These are phyloP conservation scores for Letharia lupina DNA, from an alignment of 495 filamentous ascomycete genomes.

Conservation along the genomic window DNA sequence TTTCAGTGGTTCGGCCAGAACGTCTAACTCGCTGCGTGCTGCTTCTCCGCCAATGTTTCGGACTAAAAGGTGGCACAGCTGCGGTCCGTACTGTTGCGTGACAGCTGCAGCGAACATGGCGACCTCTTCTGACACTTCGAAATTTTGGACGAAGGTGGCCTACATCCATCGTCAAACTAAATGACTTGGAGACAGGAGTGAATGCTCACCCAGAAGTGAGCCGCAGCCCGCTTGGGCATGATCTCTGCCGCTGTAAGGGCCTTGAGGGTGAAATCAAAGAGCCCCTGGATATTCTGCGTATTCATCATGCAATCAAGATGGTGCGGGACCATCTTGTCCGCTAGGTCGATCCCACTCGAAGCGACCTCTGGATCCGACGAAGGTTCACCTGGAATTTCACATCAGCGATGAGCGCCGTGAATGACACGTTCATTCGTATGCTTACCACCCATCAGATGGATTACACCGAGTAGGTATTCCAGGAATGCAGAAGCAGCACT, in stretches of 20 bases:
- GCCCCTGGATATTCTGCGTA: conserved; percentile 48
- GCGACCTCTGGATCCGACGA: conserved; percentile 70
- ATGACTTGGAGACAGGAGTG: conserved; percentile 25
- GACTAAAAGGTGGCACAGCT: conserved; percentile 50
- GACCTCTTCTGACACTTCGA: conserved; percentile 33
- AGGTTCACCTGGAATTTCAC: conserved; percentile 36
- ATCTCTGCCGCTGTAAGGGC: conserved; percentile 65
- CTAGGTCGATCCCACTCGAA: conserved; percentile 65
- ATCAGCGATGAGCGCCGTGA: conserved; percentile 17
- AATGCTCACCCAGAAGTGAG: conserved; percentile 68
- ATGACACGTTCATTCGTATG: conserved; percentile 20
- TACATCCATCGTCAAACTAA: conserved; percentile 16
- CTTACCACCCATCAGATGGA: conserved; percentile 54
- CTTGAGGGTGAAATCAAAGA: conserved; percentile 71
- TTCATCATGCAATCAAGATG: conserved; percentile 51
- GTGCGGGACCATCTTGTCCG: conserved; percentile 56
- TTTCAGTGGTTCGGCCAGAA: conserved; percentile 67
- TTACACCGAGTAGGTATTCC: conserved; percentile 55
- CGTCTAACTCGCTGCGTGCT: conserved; percentile 68
- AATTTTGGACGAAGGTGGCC: conserved; percentile 21
- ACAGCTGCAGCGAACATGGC: conserved; percentile 43
- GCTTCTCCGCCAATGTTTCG: conserved; percentile 67
- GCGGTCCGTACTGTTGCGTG: conserved; percentile 51
- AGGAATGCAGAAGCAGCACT: conserved; percentile 48
- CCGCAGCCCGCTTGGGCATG: conserved; percentile 70